A percentile compares a stretch with the other conserved stretches of the same genome.
These are phyloP conservation scores for Mycena chlorophos DNA, from an alignment of 768 basidiomycete species.

Conservation along the genomic window DNA sequence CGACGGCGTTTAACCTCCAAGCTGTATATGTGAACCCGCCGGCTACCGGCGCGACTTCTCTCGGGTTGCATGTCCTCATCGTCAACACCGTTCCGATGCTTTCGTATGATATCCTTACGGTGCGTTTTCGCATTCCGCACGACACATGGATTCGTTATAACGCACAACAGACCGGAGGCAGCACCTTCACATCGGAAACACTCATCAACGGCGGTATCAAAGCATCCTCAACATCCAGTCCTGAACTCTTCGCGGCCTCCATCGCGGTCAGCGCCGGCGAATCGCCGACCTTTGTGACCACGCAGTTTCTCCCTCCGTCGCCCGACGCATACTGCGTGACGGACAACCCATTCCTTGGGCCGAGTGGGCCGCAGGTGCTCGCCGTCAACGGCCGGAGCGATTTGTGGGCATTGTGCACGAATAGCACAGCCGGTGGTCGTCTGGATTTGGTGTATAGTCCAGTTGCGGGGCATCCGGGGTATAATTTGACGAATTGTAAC, in stretches of 20 bases:
- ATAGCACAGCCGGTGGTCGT: slow-evolving; percentile 18
- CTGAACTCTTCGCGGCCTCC: slow-evolving; percentile 16
- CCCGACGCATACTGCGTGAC: slow-evolving; percentile 12
- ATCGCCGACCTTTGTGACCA: slow-evolving; percentile 19
- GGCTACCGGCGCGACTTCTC: not conserved
- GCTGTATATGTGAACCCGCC: slow-evolving; percentile 15
- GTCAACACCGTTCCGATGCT: slow-evolving; percentile 14
- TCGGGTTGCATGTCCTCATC: slow-evolving; percentile 9
- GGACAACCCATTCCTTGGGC: slow-evolving; percentile 11
- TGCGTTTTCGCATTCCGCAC: not conserved
- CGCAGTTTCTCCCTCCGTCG: slow-evolving; percentile 17
- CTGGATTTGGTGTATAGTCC: slow-evolving; percentile 20
- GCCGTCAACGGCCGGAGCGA: slow-evolving; percentile 16
- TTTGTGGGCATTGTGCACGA: slow-evolving; percentile 23
- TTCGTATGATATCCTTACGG: slow-evolving; percentile 11
- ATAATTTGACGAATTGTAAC: slow-evolving; percentile 5
- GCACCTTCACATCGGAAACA: slow-evolving; percentile 11
- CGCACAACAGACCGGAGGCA: slow-evolving; percentile 5
- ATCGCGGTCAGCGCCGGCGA: slow-evolving; percentile 14
- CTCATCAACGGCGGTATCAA: slow-evolving; percentile 15
- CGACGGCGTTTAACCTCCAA: slow-evolving; percentile 14
- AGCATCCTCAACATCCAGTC: slow-evolving; percentile 8
- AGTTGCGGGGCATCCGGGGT: slow-evolving; percentile 11
- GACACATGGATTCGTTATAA: not conserved
- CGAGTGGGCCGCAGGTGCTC: slow-evolving; percentile 15